Base-by-base conservation (phyloP, 768 basidiomycete genomes). In the Suillus occidentalis region DNA sequence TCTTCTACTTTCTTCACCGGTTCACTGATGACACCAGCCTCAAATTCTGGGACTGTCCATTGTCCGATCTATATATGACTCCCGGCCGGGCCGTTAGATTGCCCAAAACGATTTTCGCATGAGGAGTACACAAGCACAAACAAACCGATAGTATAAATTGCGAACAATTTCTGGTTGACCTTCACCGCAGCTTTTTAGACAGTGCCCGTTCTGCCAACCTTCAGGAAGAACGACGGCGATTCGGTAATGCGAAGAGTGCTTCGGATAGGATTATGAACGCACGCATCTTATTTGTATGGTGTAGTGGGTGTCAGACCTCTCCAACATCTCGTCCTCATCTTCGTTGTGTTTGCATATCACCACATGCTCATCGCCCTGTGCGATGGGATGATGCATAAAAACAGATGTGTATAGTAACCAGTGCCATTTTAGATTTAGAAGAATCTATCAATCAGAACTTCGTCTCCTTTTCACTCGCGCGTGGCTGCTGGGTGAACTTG, bases 301-400 rank as follows among this genome's bases (percentile, higher is more conserved):
- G 84, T 73, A 70, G 82, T 76, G 85, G 81, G 84, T 83, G 84
- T 85, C 85, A 86, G 87, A 83, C 85, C 86, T 84, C 79, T 80
- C 86, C 87, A 82, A 89, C 84, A 89, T 72, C 31, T 63, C 31
- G 64, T 59, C 40, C 25, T 20, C 25, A n/a, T 42, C 39, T 40
- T 18, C 18, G 39, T 40, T 39, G 16, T 28, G 3, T 31, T 42
- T 59, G 18, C 6, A 31, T 53, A 25, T 14, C 5, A 18, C 31
- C 4, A 59, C 8, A 7, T 42, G 25, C 9, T 6, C 13, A 25
- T 58, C 2, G 10, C 16, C 2, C n/a, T 0, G n/a, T 37, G 14
- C 53, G 20, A 55, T 55, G 10, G 8, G 2, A 56, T 37, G 13
- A 13, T 22, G 14, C 1, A 37, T 9, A 22, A 13, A 56, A n/a